Base-by-base conservation (phyloP, 1,139 yeast species). In the Suhomyces choctaworum region DNA sequence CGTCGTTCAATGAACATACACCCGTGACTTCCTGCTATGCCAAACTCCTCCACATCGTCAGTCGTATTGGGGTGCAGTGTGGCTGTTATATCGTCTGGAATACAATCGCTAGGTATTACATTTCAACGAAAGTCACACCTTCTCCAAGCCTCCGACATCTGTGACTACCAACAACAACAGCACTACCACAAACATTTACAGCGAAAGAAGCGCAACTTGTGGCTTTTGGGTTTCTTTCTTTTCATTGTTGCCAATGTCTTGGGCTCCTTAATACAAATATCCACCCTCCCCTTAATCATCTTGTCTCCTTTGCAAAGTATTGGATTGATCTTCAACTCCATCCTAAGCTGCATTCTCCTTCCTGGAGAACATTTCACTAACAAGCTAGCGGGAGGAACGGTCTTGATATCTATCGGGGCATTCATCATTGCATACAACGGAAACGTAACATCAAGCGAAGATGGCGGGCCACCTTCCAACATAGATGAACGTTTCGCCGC, bases 241-340 rank as follows among this genome's bases (percentile, higher is more conserved):
- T 89, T 89, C 56, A 70, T 89, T 22, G 52, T 76, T 8, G 82
- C 96, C 31, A 89, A 88, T 48, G 65, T 89, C 2, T 65, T 88
- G 33, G 96, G 97, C 1, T 83, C 94, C 3, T 70, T 85, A 21
- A 83, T 88, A 22, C 96, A 89, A 58, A 80, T 89, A 27, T 78
- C 94, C 2, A 84, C 96, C 1, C 66, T 89, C 27, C 96, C 96
- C 0, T 66, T 89, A 42, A 83, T 88, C 31, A 74, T 89, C 3
- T 59, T 88, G 37, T 81, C 90, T 22, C 96, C 96, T 0, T 62
- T 89, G 32, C 96, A 89, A 57, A 89, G 95, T 21, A 80, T 83
- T 11, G 96, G 96, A 0, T 70, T 89, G 22, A 90, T 88, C 3
- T 88, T 89, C 67, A 89, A 89, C 58, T 79, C 94, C 4, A 46